phyloP scores from a whole-genome alignment of 306 rosid genomes.

The Vachellia collinsii region DNA sequence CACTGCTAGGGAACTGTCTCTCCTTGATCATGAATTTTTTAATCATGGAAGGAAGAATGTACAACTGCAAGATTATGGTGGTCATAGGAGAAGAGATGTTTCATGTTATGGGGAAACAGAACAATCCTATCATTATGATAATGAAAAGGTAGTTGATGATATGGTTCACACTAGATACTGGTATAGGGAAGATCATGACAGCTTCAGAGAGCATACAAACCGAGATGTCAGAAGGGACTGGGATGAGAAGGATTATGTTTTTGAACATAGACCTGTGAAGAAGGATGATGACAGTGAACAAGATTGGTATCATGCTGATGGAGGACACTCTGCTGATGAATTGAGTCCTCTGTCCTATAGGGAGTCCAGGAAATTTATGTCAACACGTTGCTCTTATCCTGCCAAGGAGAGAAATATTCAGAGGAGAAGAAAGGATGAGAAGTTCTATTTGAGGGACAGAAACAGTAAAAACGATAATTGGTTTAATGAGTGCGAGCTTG shows the following conservation, averaged over 20 bases:
- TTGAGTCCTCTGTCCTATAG: conserved; percentile 40
- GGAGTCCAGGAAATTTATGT: conserved; percentile 48
- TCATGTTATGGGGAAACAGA: conserved; percentile 46
- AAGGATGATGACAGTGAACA: conserved; percentile 39
- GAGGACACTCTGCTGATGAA: conserved; percentile 36
- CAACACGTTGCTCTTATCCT: conserved; percentile 43
- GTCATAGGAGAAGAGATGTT: conserved; percentile 38
- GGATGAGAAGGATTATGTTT: conserved; percentile 40
- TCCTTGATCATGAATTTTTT: conserved; percentile 35
- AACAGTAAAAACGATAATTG: conserved; percentile 31
- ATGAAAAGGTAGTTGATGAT: conserved; percentile 44
- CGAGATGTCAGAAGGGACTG: conserved; percentile 38
- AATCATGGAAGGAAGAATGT: conserved; percentile 42
- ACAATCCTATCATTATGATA: conserved; percentile 40
- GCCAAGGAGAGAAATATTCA: conserved; percentile 39
- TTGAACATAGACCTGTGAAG: conserved; percentile 37
- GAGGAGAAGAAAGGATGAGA: conserved; percentile 41
- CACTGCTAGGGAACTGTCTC: conserved; percentile 42
- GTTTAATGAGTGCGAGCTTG: conserved; percentile 43
- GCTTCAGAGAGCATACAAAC: conserved; percentile 37
- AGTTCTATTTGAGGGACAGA: conserved; percentile 41
- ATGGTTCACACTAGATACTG: conserved; percentile 30
- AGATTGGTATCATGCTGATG: conserved; percentile 41
- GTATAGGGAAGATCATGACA: conserved; percentile 35
- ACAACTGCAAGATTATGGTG: conserved; percentile 37